These are phyloP conservation scores for Gnomoniopsis sp. DNA, from an alignment of 2,329 filamentous ascomycete genomes.

Conservation along the genomic window DNA sequence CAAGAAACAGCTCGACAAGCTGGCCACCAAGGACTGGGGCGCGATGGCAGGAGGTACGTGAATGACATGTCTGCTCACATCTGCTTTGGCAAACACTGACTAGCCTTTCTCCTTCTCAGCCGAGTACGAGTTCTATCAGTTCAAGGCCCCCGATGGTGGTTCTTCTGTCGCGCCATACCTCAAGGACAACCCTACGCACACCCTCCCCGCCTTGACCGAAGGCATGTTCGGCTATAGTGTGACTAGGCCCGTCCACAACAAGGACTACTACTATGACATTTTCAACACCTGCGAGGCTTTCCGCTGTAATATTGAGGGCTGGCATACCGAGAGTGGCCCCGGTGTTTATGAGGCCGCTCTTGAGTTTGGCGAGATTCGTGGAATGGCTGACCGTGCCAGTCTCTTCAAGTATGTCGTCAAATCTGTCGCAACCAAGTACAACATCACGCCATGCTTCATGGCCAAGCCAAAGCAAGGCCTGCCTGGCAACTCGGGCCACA, in stretches of 20 bases:
- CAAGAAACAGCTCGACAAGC: constrained; percentile 63
- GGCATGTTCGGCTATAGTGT: constrained; percentile 96
- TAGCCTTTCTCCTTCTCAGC: constrained; percentile 44
- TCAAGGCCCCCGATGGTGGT: constrained; percentile 64
- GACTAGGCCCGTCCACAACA: constrained; percentile 81
- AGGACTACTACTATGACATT: constrained; percentile 87
- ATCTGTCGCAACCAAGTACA: constrained; percentile 79
- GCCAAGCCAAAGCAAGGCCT: constrained; percentile 89
- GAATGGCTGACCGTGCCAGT: constrained; percentile 88
- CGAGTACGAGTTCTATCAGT: constrained; percentile 95
- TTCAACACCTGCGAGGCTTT: constrained; percentile 79
- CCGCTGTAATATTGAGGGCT: constrained; percentile 80
- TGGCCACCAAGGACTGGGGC: constrained; percentile 66
- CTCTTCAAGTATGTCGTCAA: constrained; percentile 96
- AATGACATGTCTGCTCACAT: neutral
- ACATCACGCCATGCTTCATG: constrained; percentile 98
- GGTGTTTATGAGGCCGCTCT: constrained; percentile 95
- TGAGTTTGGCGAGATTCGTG: constrained; percentile 80
- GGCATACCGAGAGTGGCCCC: constrained; percentile 92
- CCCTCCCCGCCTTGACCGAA: constrained; percentile 78
- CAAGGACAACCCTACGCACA: constrained; percentile 65
- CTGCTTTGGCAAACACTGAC: neutral
- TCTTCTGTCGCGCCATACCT: constrained; percentile 73
- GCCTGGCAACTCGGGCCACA: constrained; percentile 92
- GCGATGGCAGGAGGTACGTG: constrained; percentile 84